Evolutionary conservation across 2,329 filamentous ascomycete genomes (phyloP).

Genomic region (Pezicula radicicola): DNA sequence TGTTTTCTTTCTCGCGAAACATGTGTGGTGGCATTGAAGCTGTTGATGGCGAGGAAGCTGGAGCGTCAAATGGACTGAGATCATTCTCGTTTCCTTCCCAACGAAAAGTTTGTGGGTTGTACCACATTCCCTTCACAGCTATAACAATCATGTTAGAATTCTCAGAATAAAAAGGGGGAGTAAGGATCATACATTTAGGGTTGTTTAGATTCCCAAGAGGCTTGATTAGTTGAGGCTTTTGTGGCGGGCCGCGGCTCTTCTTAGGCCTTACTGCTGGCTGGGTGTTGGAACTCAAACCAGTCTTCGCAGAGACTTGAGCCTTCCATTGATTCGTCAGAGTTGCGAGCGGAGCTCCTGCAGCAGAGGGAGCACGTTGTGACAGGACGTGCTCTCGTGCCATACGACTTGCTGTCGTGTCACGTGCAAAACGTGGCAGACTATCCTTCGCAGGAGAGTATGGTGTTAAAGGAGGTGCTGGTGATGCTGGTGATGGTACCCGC

Average conservation of each 20-base stretch:
- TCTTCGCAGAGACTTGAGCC: constrained; percentile 28
- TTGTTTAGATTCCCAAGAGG: constrained; percentile 74
- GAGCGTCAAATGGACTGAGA: constrained; percentile 72
- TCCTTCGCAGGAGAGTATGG: constrained; percentile 45
- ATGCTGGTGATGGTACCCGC: constrained; percentile 46
- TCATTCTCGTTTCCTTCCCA: constrained; percentile 98
- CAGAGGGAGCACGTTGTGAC: constrained; percentile 55
- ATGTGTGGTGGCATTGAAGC: constrained; percentile 39
- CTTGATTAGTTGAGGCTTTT: constrained; percentile 86
- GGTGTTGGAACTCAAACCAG: constrained; percentile 43
- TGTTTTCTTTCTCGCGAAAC: constrained; percentile 52
- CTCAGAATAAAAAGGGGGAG: background rate
- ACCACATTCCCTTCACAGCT: constrained; percentile 94
- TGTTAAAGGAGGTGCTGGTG: constrained; percentile 50
- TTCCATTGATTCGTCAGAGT: constrained; percentile 39
- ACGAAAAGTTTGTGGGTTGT: constrained; percentile 79
- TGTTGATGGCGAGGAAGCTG: constrained; percentile 52
- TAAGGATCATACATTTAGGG: constrained; percentile 66
- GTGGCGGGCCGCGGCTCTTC: constrained; percentile 52
- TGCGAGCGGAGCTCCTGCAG: constrained; percentile 44
- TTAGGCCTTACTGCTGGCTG: constrained; percentile 47
- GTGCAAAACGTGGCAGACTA: constrained; percentile 58
- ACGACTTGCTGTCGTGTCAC: constrained; percentile 63
- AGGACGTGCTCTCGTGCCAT: constrained; percentile 61
- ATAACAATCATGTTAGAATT: constrained; percentile 25